Conservation (phyloP, 805 yeast species). For the Saturnispora halmiae region DNA sequence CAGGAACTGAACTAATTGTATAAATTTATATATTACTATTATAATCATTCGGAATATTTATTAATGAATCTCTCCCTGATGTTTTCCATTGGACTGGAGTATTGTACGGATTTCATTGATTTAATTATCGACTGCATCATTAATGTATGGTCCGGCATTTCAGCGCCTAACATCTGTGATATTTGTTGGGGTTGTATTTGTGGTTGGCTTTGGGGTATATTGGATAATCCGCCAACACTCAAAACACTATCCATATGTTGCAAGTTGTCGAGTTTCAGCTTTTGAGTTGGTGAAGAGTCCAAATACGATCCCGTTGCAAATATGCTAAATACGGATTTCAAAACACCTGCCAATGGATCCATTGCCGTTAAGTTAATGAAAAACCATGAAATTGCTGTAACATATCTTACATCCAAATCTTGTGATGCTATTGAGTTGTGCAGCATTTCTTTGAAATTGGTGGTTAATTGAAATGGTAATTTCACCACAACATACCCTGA, state of each 20-base stretch:
- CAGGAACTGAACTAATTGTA: not conserved
- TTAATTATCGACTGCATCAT: not conserved
- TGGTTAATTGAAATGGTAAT: conserved; percentile 86
- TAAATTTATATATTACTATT: too few relatives aligned
- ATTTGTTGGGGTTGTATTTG: conserved; percentile 14
- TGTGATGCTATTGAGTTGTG: conserved; percentile 80
- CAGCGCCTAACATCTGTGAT: too few relatives aligned
- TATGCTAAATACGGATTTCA: conserved; percentile 47
- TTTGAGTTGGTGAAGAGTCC: conserved; percentile 1
- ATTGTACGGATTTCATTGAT: not conserved
- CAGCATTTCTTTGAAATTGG: conserved; percentile 83
- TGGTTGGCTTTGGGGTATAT: not conserved
- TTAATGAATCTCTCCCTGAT: not conserved
- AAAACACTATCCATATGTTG: conserved; percentile 7
- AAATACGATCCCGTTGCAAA: not conserved
- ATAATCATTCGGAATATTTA: not conserved
- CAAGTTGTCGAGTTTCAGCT: not conserved
- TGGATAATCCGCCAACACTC: conserved; percentile 9
- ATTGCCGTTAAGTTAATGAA: conserved; percentile 81
- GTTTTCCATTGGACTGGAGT: not conserved
- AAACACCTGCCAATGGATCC: conserved; percentile 45
- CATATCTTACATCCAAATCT: conserved; percentile 86
- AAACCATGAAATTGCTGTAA: conserved; percentile 92
- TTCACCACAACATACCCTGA: conserved; percentile 84
- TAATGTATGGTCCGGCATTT: too few relatives aligned